Conservation (phyloP, 73 alveolate species). For the Paramecium pentaurelia region DNA sequence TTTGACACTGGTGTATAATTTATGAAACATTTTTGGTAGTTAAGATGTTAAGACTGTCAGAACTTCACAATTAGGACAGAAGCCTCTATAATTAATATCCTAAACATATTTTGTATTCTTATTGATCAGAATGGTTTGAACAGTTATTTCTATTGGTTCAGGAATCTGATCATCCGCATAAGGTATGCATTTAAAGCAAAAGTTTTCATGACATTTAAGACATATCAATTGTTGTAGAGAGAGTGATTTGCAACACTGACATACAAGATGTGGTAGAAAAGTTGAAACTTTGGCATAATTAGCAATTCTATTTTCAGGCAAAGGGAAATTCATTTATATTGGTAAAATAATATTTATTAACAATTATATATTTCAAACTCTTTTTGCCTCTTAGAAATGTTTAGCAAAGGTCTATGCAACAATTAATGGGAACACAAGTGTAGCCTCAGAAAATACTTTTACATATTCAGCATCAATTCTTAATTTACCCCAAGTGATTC, state of each 20-base stretch:
- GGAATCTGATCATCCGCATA: conserved; percentile 29
- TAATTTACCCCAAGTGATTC: conserved; percentile 97
- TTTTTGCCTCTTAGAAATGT: conserved; percentile 78
- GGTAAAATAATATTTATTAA: background rate
- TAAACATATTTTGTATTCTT: background rate
- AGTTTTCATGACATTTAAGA: conserved; percentile 17
- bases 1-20: conserved; percentile 10
- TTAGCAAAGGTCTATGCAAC: conserved; percentile 96
- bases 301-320: conserved; percentile 52
- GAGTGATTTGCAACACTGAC: conserved; percentile 2
- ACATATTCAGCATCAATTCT: conserved; percentile 81
- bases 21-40: conserved; percentile 43
- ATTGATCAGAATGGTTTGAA: background rate
- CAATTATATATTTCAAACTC: background rate
- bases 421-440: conserved; percentile 90
- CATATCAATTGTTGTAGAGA: conserved; percentile 25
- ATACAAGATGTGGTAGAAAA: background rate
- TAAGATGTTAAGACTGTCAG: background rate
- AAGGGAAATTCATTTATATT: background rate
- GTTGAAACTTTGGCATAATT: conserved; percentile 13
- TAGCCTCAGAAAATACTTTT: conserved; percentile 91
- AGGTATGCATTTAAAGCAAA: conserved; percentile 34
- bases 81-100: conserved; percentile 15
- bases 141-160: conserved; percentile 7
- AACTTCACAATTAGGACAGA: conserved; percentile 28